Evolutionary conservation across 1,139 yeast species (phyloP), one percentile per base, ranked within the genome.

Genomic region (Geotrichum histeridarum): DNA sequence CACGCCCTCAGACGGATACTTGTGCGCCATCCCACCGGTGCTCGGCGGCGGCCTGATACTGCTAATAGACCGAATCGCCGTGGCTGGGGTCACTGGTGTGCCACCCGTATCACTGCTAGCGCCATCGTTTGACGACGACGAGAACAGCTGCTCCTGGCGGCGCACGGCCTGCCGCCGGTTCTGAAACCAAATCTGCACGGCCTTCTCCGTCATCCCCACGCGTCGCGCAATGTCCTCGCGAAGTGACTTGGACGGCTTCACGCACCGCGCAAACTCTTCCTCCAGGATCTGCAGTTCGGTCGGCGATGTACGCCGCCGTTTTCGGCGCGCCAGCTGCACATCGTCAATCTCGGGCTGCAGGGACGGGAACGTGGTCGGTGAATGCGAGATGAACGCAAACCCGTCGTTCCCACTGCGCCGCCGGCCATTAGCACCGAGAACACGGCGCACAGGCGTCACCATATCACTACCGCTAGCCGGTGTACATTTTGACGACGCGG

Each of bases 131-230:
- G 51, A 48, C 1, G 42, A 48, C 11, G 46, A 41, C 9, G 47
- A 48, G 33, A 33, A 41, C 30, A 32, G 33, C 33, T 30, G 51
- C 18, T 48, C 51, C 42, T 44, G 79, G 63, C 81, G 83, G 61
- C 94, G 81, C 61, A 83, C 72, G 44, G 90, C 80, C 73, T 93
- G 99, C 70, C 99, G 82, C 69, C 83, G 86, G 71, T 93, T 93
- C 72, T 93, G 99, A 72, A 93, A 93, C 99, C 99, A 93, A 60
- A 93, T 89, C 72, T 93, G 98, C 33, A 93, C 95, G 1, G 97
- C 95, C 69, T 90, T 90, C 69, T 90, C 97, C n/a, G 93, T 81
- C 98, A 91, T 93, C 60, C 82, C 82, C 44, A 93, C 95, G 60
- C 77, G 80, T 37, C 73, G 70, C 14, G 97, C 95, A 61, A 93